Evolutionary conservation across 1,139 yeast species (phyloP).

Genomic region (Debaryomyces udenii): DNA sequence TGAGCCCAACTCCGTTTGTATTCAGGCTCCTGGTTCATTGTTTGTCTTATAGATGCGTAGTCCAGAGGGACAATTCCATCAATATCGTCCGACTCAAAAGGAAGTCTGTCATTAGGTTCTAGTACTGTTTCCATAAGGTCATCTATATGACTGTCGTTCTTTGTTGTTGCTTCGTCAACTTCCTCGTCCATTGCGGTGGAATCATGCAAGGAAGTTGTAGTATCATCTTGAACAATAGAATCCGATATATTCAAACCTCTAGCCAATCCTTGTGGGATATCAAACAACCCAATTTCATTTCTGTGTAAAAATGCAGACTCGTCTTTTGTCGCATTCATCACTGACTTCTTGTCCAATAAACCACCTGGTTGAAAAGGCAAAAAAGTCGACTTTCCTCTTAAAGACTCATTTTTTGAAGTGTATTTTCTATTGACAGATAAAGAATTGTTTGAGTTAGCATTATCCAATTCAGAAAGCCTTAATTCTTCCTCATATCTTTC

Average conservation of each 20-base stretch:
- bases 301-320: conserved; percentile 56
- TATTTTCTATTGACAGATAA: conserved; percentile 72
- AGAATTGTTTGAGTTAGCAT: conserved; percentile 66
- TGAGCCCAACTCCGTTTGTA: conserved; percentile 87
- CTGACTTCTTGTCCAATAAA: conserved; percentile 40
- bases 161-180: conserved; percentile 23
- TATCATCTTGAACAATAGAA: conserved; percentile 14
- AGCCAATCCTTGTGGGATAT: conserved; percentile 77
- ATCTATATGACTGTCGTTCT: conserved; percentile 18
- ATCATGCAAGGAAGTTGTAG: conserved; percentile 15
- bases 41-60: conserved; percentile 29
- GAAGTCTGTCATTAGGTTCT: conserved; percentile 15
- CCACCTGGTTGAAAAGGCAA: conserved; percentile 97
- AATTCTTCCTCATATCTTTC: conserved; percentile 62
- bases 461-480: conserved; percentile 54
- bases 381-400: conserved; percentile 72
- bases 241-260: conserved; percentile 59
- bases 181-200: conserved; percentile 17
- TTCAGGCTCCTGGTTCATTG: conserved; percentile 32
- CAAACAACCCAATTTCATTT: conserved; percentile 75
- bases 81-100: conserved; percentile 51
- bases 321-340: conserved; percentile 29
- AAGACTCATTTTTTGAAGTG: conserved; percentile 60
- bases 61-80: conserved; percentile 81
- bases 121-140: conserved; percentile 6